Base-by-base conservation (phyloP, 2,329 filamentous ascomycete genomes). In the Fusarium dlaminii region DNA sequence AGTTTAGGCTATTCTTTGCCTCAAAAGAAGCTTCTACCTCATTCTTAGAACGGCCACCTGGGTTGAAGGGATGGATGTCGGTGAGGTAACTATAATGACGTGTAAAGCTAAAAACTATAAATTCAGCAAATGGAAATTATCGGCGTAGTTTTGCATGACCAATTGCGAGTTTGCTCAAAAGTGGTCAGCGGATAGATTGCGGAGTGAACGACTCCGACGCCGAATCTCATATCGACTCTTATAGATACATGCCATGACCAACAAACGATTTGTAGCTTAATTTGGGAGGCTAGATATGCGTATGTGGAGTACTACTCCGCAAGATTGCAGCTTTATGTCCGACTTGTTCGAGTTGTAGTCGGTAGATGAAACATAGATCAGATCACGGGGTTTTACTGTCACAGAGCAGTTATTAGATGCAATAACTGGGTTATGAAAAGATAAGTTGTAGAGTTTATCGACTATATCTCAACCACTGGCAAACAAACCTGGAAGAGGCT, bases 271-370 rank as follows among this genome's bases (percentile, higher is more conserved):
- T 24, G 17, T 34, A 24, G 30, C 30, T 52, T 24, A 34, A 34
- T 27, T 51, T 24, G 30, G 48, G 30, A 34, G 48, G 30, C 48
- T 24, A 51, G n/a, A 24, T 34, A 34, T 51, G 17, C 17, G 17
- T 17, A 27, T 34, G 74, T 72, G 67, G 75, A 64, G 66, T 37
- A 63, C 46, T 18, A 56, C 55, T 63, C 69, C 61, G 49, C 68
- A 66, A 60, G 67, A 77, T 64, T 68, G 65, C 59, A 75, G 62
- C 54, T 61, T 42, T 48, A 71, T 72, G 58, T 64, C 57, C 54
- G 42, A 49, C 22, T 63, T 27, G 30, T 59, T 37, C 22, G 62
- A 49, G 30, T 43, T 37, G 36, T 43, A 65, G 37, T 34, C 20
- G 36, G 63, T 36, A 65, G 45, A 32, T 65, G 46, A 68, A 70